Evolutionary conservation across 345 rosid species (phyloP), one percentile per base, ranked within the genome.

Genomic region (Lenwebbia sp.): DNA sequence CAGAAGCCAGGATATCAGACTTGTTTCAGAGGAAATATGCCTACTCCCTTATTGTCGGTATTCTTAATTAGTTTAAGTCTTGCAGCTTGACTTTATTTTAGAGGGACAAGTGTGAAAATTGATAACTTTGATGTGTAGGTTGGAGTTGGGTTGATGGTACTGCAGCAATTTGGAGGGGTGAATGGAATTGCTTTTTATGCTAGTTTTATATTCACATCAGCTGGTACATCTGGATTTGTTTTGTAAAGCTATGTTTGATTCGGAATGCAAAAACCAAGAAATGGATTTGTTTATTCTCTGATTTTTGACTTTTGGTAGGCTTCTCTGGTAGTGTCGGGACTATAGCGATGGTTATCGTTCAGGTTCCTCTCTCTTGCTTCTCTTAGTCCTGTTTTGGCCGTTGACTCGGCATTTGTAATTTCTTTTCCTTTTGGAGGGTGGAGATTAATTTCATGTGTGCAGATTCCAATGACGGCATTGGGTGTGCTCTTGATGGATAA

Each of bases 131-230:
- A 33, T 21, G 6, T 51, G 19, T 15, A 93, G 96, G 93, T 91
- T 83, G 93, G 92, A 57, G 87, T 94, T 83, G 95, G 95, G 56
- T 89, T 96, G 86, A 96, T 96, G 96, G 94, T 88, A 82, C 89
- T 96, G 89, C 99, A 96, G 88, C 95, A 95, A 75, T 92, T 96
- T 82, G 96, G 98, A 86, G 99, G 99, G 74, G 94, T 93, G 82
- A 92, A 89, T 70, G 92, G 88, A 85, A 62, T 89, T 82, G 90
- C 84, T 14, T 90, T 88, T 56, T 90, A 92, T 86, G 90, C 92
- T 51, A 88, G 88, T 82, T 87, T 86, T 23, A 87, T 92, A 89
- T 92, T 92, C 74, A 84, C 81, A 82, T 85, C 90, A 83, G 92
- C 93, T n/a, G 92, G 93, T 92, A 92, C 54, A 85, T 15, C n/a